Conservation (phyloP, 257 asterid genomes). For the Solanum chilense region DNA sequence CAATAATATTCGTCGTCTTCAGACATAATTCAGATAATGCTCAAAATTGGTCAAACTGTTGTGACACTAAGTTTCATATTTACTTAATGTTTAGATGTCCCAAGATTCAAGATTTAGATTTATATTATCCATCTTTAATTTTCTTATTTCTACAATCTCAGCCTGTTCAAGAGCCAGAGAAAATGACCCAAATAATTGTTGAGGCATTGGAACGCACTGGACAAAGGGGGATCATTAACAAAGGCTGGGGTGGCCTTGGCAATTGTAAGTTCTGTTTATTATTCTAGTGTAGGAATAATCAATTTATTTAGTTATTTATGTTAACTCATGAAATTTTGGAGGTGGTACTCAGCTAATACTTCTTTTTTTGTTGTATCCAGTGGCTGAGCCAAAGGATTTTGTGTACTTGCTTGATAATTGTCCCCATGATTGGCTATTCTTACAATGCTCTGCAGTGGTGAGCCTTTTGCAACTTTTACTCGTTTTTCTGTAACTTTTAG, state of each 20-base stretch:
- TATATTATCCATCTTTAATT: background rate
- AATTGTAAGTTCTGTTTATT: constrained; percentile 51
- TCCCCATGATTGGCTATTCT: constrained; percentile 98
- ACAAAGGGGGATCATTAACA: constrained; percentile 89
- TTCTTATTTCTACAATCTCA: constrained; percentile 21
- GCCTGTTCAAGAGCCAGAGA: constrained; percentile 95
- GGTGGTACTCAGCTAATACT: background rate
- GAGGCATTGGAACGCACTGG: constrained; percentile 70
- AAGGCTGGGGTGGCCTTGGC: constrained; percentile 99
- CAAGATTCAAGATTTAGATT: background rate
- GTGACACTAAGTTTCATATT: background rate
- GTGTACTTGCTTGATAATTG: constrained; percentile 73
- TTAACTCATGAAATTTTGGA: background rate
- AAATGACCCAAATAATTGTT: constrained; percentile 84
- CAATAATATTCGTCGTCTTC: background rate
- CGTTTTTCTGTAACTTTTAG: background rate
- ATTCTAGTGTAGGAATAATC: background rate
- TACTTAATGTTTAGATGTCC: background rate
- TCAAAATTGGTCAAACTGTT: background rate
- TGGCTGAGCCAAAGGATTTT: constrained; percentile 81
- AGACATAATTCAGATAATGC: background rate
- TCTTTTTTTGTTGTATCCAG: constrained; percentile 25
- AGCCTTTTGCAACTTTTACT: constrained; percentile 18
- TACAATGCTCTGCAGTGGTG: constrained; percentile 93
- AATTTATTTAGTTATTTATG: background rate